A percentile compares a stretch with the other conserved stretches of the same genome.
Evolutionary conservation across 139 green algal genomes (phyloP).

Genomic region (Picochlorum sp.): DNA sequence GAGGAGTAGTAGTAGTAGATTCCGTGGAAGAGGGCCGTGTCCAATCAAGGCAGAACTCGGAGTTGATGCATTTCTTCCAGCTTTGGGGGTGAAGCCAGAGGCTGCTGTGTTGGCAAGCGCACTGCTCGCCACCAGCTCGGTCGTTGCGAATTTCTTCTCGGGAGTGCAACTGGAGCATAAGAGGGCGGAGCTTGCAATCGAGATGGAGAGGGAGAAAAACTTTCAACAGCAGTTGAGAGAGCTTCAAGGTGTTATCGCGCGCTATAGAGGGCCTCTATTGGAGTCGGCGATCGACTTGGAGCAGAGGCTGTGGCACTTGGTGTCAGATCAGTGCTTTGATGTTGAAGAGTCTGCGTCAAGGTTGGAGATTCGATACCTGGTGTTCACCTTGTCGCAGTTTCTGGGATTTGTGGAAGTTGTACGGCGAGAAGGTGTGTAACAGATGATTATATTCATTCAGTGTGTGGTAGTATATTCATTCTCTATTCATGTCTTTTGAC

Average conservation of each 20-base stretch:
- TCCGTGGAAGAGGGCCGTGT: neutral
- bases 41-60: neutral
- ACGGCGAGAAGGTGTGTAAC: constrained; percentile 48
- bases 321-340: constrained; percentile 24
- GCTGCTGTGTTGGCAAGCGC: constrained; percentile 33
- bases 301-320: constrained; percentile 48
- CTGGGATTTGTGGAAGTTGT: constrained; percentile 61
- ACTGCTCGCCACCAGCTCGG: constrained; percentile 24
- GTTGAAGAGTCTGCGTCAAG: neutral
- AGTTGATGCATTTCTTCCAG: constrained; percentile 6
- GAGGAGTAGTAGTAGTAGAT: neutral
- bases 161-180: constrained; percentile 38
- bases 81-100: constrained; percentile 9
- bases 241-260: constrained; percentile 15
- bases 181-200: constrained; percentile 28
- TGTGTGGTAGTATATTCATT: too few species aligned
- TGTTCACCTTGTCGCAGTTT: constrained; percentile 52
- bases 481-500: too few species aligned
- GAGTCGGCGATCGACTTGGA: constrained; percentile 58
- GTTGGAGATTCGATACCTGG: constrained; percentile 42
- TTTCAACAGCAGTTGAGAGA: constrained; percentile 8
- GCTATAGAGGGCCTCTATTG: constrained; percentile 50
- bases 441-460: too few species aligned
- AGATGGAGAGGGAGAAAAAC: constrained; percentile 23
- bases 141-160: constrained; percentile 40